Percentiles rank a stretch among this genome's conserved stretches.
phyloP scores from a whole-genome alignment of 2,329 filamentous ascomycete species.

The Penicillium capsulatum region DNA sequence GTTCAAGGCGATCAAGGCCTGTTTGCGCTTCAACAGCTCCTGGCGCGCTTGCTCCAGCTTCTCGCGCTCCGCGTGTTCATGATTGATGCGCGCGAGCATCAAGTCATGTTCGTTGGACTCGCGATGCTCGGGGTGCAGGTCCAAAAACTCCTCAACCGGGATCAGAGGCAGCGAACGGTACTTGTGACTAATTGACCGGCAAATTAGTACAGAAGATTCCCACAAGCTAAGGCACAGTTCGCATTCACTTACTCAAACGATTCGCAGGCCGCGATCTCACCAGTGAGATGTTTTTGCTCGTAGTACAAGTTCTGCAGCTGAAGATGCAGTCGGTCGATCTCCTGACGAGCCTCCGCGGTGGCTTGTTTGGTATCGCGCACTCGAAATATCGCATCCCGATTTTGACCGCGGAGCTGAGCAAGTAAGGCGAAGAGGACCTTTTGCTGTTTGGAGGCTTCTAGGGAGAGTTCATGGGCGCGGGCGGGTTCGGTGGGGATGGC shows the following conservation, averaged over 20 bases:
- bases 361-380: constrained; percentile 80
- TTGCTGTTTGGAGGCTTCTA: constrained; percentile 68
- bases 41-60: constrained; percentile 79
- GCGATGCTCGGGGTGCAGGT: constrained; percentile 68
- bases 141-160: constrained; percentile 75
- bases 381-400: constrained; percentile 73
- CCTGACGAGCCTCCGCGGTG: constrained; percentile 81
- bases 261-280: constrained; percentile 86
- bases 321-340: constrained; percentile 86
- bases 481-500: constrained; percentile 40
- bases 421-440: constrained; percentile 76
- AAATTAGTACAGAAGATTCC: constrained; percentile 2
- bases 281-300: constrained; percentile 83
- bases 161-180: constrained; percentile 83
- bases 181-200: constrained; percentile 54
- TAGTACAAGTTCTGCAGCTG: constrained; percentile 96
- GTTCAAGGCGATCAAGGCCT: constrained; percentile 68
- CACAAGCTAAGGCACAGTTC: not conserved
- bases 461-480: constrained; percentile 48
- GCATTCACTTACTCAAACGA: constrained; percentile 70
- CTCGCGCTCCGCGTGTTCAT: constrained; percentile 81
- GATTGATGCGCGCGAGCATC: constrained; percentile 85
- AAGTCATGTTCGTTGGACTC: constrained; percentile 70
- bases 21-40: constrained; percentile 68
- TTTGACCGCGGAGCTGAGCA: constrained; percentile 73